Evolutionary conservation across 2,329 filamentous ascomycete genomes (phyloP), one percentile per base, ranked within the genome.

Genomic region (Akanthomyces dipterigenus): DNA sequence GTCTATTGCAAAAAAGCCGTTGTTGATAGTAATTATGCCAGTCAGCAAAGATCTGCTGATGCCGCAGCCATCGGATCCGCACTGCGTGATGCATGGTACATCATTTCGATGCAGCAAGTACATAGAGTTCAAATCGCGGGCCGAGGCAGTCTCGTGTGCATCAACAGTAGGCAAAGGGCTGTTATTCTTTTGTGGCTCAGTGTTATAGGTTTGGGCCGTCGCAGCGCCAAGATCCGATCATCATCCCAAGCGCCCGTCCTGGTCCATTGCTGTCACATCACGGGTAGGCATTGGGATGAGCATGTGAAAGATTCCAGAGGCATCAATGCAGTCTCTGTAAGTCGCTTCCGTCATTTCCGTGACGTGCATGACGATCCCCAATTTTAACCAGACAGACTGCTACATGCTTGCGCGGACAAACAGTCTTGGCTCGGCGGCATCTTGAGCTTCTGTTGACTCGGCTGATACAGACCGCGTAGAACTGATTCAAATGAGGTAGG

Each of bases 171-270:
- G 20, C 53, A 18, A 12, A 5, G 31, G 2, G 9, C 40, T 31
- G 53, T 20, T 54, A 26, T 38, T 31, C 9, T 16, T 34, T 24
- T n/a, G n/a, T 6, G 12, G 11, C 4, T 55, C 26, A 9, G 6
- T 34, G 38, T n/a, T 24, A 28, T 28, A 40, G 22, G 34, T 26
- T 14, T n/a, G 34, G 50, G 40, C 8, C n/a, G 40, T 46, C 12
- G 8, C 20, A 51, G n/a, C n/a, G 46, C 45, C 36, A 59, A 59
- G 22, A 59, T 59, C 46, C 28, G 46, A 50, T 59, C 46, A 42
- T n/a, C 45, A 24, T 34, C 18, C 12, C 55, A 50, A 28, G 14
- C 18, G 24, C 18, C 22, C 2, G 22, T 28, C 14, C 20, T 28
- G 24, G 34, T 22, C 22, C 11, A 36, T 18, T 28, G 14, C 18